Conservation (phyloP, 2,329 filamentous ascomycete genomes). For the Epichloe coenophiala region DNA sequence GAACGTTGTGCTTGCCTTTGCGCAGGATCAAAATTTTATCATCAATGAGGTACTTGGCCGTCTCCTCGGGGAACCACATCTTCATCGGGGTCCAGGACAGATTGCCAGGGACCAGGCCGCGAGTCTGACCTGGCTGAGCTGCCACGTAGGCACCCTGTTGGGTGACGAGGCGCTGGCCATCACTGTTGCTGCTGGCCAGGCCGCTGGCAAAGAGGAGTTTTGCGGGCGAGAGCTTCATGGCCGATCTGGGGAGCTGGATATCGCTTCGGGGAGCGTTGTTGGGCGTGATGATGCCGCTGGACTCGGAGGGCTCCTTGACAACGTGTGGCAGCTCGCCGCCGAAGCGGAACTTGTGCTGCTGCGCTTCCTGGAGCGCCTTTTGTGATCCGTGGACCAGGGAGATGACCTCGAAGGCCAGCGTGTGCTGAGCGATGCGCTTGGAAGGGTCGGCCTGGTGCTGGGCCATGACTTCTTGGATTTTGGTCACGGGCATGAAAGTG, state of each 20-base stretch:
- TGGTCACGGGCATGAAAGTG: slow-evolving; percentile 64
- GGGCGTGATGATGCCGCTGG: slow-evolving; percentile 21
- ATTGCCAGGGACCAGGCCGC: slow-evolving; percentile 32
- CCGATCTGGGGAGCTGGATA: slow-evolving; percentile 43
- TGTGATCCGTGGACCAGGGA: slow-evolving; percentile 61
- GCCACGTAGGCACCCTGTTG: slow-evolving; percentile 48
- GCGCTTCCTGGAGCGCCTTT: slow-evolving; percentile 49
- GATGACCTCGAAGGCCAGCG: slow-evolving; percentile 69
- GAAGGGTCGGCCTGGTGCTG: slow-evolving; percentile 55
- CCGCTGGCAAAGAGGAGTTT: slow-evolving; percentile 47
- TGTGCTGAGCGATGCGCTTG: slow-evolving; percentile 67
- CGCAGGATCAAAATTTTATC: slow-evolving; percentile 45
- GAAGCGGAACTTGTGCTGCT: slow-evolving; percentile 38
- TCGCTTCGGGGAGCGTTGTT: slow-evolving; percentile 39
- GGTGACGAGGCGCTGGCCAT: slow-evolving; percentile 44
- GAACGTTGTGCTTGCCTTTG: slow-evolving; percentile 50
- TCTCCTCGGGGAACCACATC: slow-evolving; percentile 42
- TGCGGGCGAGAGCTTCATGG: slow-evolving; percentile 43
- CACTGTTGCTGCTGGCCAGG: slow-evolving; percentile 39
- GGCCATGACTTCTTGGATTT: slow-evolving; percentile 56
- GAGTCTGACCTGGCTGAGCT: slow-evolving; percentile 30
- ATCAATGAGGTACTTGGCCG: slow-evolving; percentile 46
- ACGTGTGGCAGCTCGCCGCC: slow-evolving; percentile 19
- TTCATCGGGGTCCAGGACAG: slow-evolving; percentile 50
- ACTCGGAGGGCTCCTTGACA: slow-evolving; percentile 16